Evolutionary conservation across 148 eudicot genomes (phyloP), one percentile per base, ranked within the genome.

Genomic region (Diospyros kaki): DNA sequence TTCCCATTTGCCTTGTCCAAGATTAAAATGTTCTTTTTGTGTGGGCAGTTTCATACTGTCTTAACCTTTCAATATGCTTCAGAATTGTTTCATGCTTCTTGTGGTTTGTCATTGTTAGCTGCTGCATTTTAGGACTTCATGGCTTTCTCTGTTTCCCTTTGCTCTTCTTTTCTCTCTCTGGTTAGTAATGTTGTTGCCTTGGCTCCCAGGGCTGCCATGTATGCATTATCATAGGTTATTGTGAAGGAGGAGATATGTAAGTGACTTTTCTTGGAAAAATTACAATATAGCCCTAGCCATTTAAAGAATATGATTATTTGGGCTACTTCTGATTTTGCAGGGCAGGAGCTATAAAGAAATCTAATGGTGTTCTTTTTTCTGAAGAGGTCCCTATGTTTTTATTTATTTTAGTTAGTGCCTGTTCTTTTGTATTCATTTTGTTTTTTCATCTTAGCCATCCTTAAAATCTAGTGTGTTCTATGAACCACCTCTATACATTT

Each of bases 241-340:
- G 97, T 79, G 99, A 95, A 91, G 99, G 97, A 67, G 99, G 99
- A 82, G 99, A 95, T 80, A 95, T 95, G 99, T 95, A 83, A 91
- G 97, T 85, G 64, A 58, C 73, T 78, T 75, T 58, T 63, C 10
- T 51, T 18, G 39, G 55, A 42, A 55, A 15, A 15, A 11, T 11
- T 64, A 15, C 65, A 59, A 44, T 1, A 6, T 11, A 53, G 66
- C 43, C 59, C 75, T 50, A 58, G 58, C 58, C 53, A 71, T 66
- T 77, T 51, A 52, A 62, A 1, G 73, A n/a, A 64, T 42, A 39
- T 65, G 46, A 4, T 64, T 50, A 14, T 53, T 59, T 48, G 46
- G 13, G 12, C 18, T 53, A 17, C 55, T n/a, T 56, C 44, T 13
- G 28, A 38, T 63, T 83, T 63, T 85, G 68, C 82, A 95, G 99